phyloP scores from a whole-genome alignment of 257 asterid genomes.

The Fraxinus pennsylvanica region DNA sequence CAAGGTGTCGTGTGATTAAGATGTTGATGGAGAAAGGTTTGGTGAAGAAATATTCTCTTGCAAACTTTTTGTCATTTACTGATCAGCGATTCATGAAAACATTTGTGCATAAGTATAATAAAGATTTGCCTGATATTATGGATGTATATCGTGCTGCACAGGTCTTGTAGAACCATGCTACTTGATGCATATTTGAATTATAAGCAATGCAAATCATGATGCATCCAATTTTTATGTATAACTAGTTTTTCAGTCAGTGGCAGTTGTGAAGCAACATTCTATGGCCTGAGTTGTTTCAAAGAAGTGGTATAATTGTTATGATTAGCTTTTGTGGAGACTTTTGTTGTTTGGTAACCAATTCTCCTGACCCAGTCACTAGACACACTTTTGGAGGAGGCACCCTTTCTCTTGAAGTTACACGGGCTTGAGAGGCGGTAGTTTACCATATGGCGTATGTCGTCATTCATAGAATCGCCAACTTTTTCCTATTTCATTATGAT shows the following conservation, averaged over 20 bases:
- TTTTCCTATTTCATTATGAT: too few species aligned
- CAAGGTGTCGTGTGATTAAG: conserved; percentile 13
- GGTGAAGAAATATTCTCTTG: not conserved
- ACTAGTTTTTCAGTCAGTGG: not conserved
- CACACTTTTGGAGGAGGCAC: too few species aligned
- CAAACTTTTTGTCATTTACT: not conserved
- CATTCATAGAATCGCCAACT: too few species aligned
- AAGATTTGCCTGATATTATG: not conserved
- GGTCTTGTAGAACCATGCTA: not conserved
- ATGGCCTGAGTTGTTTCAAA: not conserved
- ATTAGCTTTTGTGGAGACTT: too few species aligned
- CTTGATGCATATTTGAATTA: not conserved
- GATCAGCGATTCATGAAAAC: not conserved
- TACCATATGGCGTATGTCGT: too few species aligned
- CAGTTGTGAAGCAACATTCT: not conserved
- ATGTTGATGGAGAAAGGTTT: conserved; percentile 5
- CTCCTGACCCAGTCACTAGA: too few species aligned
- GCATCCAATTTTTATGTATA: not conserved
- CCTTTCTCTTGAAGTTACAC: too few species aligned
- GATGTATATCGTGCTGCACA: not conserved
- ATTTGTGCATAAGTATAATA: not conserved
- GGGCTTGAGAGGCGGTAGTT: too few species aligned
- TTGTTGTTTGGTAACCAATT: too few species aligned
- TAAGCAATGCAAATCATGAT: not conserved
- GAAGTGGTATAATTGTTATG: too few species aligned